Evolutionary conservation across 805 yeast genomes (phyloP).

Genomic region (Schwanniomyces yamadae): DNA sequence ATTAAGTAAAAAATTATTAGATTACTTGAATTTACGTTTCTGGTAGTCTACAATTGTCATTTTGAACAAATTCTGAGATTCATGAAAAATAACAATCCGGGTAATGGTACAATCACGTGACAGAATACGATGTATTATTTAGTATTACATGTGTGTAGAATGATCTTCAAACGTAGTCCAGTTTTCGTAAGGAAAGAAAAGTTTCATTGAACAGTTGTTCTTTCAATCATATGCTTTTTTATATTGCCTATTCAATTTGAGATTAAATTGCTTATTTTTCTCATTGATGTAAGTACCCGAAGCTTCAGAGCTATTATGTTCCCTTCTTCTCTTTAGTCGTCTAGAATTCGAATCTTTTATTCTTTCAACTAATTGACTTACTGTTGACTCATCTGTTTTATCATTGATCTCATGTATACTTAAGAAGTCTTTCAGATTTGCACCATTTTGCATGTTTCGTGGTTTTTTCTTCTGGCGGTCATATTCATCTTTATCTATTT

Average conservation of each 20-base stretch:
- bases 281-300: conserved; percentile 58
- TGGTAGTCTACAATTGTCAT: neutral
- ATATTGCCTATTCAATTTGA: conserved; percentile 61
- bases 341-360: conserved; percentile 13
- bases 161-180: too few relatives aligned
- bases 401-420: conserved; percentile 21
- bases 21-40: neutral
- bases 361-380: neutral
- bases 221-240: too few relatives aligned
- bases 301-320: conserved; percentile 30
- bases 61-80: neutral
- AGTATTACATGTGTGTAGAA: too few relatives aligned
- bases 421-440: conserved; percentile 12
- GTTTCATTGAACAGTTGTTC: too few relatives aligned
- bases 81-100: neutral
- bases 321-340: conserved; percentile 36
- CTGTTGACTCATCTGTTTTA: conserved; percentile 35
- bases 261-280: conserved; percentile 71
- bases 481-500: conserved; percentile 43
- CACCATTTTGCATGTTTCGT: conserved; percentile 21
- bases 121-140: too few relatives aligned
- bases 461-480: conserved; percentile 30
- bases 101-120: too few relatives aligned
- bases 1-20: neutral
- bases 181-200: too few relatives aligned